These are phyloP conservation scores for Nothomitra cinnamomea DNA, from an alignment of 2,329 filamentous ascomycete genomes.

Conservation along the genomic window DNA sequence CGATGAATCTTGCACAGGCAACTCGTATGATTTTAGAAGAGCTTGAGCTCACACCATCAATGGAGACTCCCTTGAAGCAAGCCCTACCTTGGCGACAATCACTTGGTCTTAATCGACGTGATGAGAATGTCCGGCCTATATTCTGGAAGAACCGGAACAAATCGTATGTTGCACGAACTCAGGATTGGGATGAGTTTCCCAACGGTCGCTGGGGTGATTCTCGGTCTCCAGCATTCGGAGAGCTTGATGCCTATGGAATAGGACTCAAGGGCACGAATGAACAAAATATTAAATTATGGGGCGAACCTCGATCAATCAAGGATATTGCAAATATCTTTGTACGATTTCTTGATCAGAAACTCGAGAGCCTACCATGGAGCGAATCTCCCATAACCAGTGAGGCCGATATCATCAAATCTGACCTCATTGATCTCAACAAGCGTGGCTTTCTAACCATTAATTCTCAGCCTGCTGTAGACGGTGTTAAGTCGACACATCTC, in stretches of 20 bases:
- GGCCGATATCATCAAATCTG: slow-evolving; percentile 57
- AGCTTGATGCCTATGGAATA: slow-evolving; percentile 86
- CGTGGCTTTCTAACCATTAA: slow-evolving; percentile 89
- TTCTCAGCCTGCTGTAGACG: slow-evolving; percentile 88
- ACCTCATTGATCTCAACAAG: slow-evolving; percentile 67
- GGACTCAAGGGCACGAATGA: slow-evolving; percentile 90
- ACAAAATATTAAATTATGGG: slow-evolving; percentile 90
- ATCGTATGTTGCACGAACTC: slow-evolving; percentile 85
- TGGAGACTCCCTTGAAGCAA: slow-evolving; percentile 64
- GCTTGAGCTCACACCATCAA: slow-evolving; percentile 61
- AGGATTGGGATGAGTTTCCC: slow-evolving; percentile 98
- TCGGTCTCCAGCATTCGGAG: slow-evolving; percentile 86
- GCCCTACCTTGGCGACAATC: slow-evolving; percentile 95
- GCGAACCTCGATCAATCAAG: slow-evolving; percentile 59
- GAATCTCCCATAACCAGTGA: slow-evolving; percentile 74
- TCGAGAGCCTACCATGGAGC: slow-evolving; percentile 83
- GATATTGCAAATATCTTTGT: slow-evolving; percentile 77
- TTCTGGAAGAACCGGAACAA: slow-evolving; percentile 98
- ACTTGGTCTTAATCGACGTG: slow-evolving; percentile 69
- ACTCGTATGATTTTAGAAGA: slow-evolving; percentile 91
- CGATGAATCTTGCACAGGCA: slow-evolving; percentile 93
- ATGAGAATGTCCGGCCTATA: slow-evolving; percentile 91
- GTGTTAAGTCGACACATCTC: slow-evolving; percentile 71
- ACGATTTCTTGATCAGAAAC: slow-evolving; percentile 62
- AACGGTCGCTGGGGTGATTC: slow-evolving; percentile 98